phyloP scores from a whole-genome alignment of 352 stramenopile genomes.

The Pythium aristosporum region DNA sequence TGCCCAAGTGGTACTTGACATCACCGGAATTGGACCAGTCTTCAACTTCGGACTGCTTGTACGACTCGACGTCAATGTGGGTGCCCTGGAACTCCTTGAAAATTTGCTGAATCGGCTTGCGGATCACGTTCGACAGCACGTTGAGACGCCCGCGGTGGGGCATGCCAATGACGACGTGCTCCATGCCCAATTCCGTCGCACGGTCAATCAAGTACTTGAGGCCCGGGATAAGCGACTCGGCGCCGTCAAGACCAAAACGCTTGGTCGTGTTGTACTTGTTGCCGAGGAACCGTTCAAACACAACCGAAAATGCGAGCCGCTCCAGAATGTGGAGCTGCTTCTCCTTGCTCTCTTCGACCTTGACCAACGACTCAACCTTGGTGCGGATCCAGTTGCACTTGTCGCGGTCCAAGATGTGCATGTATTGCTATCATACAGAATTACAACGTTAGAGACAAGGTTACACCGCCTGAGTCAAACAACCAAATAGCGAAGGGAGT shows the following conservation, averaged over 20 bases:
- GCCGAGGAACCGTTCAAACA: constrained; percentile 96
- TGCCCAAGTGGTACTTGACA: constrained; percentile 87
- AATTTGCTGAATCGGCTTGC: constrained; percentile 96
- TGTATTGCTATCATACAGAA: constrained; percentile 88
- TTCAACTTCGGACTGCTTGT: constrained; percentile 79
- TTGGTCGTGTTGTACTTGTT: constrained; percentile 99
- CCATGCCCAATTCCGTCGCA: constrained; percentile 93
- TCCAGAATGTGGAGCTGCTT: constrained; percentile 98
- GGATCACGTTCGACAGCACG: constrained; percentile 98
- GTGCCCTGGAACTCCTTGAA: constrained; percentile 91
- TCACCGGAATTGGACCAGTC: constrained; percentile 89
- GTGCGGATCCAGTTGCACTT: constrained; percentile 98
- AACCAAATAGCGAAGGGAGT: constrained; percentile 1
- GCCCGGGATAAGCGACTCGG: constrained; percentile 94
- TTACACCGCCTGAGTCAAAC: background rate
- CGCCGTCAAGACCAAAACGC: constrained; percentile 98
- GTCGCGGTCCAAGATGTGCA: constrained; percentile 96
- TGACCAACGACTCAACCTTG: constrained; percentile 80
- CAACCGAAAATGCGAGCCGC: constrained; percentile 95
- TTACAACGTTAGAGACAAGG: background rate
- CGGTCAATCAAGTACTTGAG: constrained; percentile 95
- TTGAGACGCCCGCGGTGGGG: constrained; percentile 97
- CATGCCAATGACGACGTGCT: constrained; percentile 99
- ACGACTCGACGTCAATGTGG: constrained; percentile 91
- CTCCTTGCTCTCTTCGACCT: constrained; percentile 76